phyloP scores from a whole-genome alignment of 2,329 filamentous ascomycete genomes.

The Diaporthe vaccinii region DNA sequence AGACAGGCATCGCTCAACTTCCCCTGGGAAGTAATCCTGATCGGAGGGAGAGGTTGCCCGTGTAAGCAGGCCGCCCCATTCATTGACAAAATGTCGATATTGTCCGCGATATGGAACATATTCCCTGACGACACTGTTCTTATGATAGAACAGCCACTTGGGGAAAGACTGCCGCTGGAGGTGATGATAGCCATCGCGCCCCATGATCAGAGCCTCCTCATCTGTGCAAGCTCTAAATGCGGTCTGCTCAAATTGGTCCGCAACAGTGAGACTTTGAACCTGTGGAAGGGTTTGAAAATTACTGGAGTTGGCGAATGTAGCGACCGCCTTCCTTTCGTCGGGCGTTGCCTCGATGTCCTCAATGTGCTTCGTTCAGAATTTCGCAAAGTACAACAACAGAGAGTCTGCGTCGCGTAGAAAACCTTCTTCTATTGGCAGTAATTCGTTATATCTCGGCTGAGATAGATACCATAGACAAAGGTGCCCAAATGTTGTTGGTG shows the following conservation, averaged over 20 bases:
- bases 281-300: background rate
- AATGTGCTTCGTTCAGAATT: background rate
- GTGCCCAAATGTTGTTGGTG: background rate
- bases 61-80: background rate
- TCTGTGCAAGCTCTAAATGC: accelerated
- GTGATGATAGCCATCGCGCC: background rate
- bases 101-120: background rate
- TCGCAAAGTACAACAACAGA: background rate
- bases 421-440: background rate
- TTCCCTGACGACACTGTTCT: background rate
- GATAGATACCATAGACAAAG: background rate
- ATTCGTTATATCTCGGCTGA: background rate
- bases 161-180: background rate
- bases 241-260: background rate
- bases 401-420: background rate
- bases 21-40: background rate
- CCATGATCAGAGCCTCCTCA: background rate
- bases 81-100: background rate
- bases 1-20: background rate
- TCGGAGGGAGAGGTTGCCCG: background rate
- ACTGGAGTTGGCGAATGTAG: background rate
- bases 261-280: background rate
- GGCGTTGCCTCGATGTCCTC: background rate
- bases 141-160: background rate
- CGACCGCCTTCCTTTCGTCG: background rate